These are phyloP conservation scores for Hygrophoropsis aurantiaca DNA, from an alignment of 768 basidiomycete genomes.

Conservation along the genomic window DNA sequence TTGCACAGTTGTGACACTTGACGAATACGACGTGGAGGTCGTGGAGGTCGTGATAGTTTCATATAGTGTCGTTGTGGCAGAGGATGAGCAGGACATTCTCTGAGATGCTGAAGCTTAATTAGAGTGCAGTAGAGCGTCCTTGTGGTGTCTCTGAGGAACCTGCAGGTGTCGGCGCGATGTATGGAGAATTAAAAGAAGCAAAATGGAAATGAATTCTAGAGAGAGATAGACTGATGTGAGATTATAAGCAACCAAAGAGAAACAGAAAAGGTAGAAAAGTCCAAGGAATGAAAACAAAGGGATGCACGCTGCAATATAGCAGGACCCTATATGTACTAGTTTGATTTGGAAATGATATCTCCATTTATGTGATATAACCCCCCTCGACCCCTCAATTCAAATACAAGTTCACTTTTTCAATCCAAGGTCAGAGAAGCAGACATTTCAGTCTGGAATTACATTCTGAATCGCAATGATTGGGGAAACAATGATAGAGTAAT, in stretches of 20 bases:
- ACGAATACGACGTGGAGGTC: conserved; percentile 36
- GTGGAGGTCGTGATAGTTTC: conserved; percentile 34
- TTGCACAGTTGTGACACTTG: conserved; percentile 30
- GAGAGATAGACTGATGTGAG: conserved; percentile 1
- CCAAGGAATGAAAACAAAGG: background rate
- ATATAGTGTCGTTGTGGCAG: conserved; percentile 45
- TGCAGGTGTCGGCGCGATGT: background rate
- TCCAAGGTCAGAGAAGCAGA: too few species aligned
- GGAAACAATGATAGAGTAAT: too few species aligned
- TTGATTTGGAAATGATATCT: too few species aligned
- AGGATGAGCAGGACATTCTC: conserved; percentile 40
- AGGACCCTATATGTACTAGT: too few species aligned
- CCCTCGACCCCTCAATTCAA: too few species aligned
- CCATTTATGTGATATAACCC: too few species aligned
- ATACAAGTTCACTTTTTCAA: too few species aligned
- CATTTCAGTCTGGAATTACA: too few species aligned
- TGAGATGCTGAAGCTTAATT: background rate
- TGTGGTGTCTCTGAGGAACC: background rate
- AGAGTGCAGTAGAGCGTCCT: too few species aligned
- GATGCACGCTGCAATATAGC: too few species aligned
- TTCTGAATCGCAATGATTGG: too few species aligned
- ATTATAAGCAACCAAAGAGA: conserved; percentile 1
- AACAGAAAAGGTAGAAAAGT: background rate
- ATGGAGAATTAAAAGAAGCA: background rate
- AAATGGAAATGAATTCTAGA: background rate